phyloP scores from a whole-genome alignment of 129 eudicot genomes.

The Erigeron canadensis region DNA sequence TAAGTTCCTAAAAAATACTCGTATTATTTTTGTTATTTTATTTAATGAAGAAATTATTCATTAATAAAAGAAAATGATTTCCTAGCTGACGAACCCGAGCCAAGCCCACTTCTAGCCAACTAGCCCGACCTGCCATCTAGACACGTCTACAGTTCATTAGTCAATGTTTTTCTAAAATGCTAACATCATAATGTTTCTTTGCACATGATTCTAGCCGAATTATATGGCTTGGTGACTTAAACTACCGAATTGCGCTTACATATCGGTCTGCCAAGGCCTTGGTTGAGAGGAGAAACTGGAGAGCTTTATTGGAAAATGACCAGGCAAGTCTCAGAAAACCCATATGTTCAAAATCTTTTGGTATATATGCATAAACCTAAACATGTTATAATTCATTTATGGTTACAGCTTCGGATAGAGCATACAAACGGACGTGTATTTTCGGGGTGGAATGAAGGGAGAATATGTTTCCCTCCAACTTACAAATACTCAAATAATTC shows the following conservation, averaged over 20 bases:
- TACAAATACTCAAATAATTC: slow-evolving; percentile 92
- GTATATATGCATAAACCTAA: neutral
- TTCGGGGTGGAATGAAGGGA: slow-evolving; percentile 94
- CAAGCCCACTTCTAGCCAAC: neutral
- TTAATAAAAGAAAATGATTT: too few relatives aligned
- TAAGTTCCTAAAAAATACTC: neutral
- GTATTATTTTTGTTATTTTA: neutral
- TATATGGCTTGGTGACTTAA: slow-evolving; percentile 97
- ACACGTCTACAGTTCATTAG: neutral
- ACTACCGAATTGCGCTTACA: slow-evolving; percentile 81
- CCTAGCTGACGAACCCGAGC: neutral
- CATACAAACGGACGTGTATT: slow-evolving; percentile 73
- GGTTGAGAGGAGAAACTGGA: slow-evolving; percentile 92
- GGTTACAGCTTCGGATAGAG: slow-evolving; percentile 70
- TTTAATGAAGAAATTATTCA: too few relatives aligned
- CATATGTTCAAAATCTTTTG: slow-evolving; percentile 1
- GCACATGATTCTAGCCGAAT: slow-evolving; percentile 58
- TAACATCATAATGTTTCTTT: slow-evolving; percentile 21
- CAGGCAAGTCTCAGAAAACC: slow-evolving; percentile 53
- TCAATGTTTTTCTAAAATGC: neutral
- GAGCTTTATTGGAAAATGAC: slow-evolving; percentile 78
- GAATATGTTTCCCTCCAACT: slow-evolving; percentile 89
- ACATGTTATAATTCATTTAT: slow-evolving; percentile 6
- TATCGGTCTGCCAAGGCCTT: slow-evolving; percentile 85
- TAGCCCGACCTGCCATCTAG: neutral